Evolutionary conservation across 2,329 filamentous ascomycete genomes (phyloP).

Genomic region (Neonectria sp.): DNA sequence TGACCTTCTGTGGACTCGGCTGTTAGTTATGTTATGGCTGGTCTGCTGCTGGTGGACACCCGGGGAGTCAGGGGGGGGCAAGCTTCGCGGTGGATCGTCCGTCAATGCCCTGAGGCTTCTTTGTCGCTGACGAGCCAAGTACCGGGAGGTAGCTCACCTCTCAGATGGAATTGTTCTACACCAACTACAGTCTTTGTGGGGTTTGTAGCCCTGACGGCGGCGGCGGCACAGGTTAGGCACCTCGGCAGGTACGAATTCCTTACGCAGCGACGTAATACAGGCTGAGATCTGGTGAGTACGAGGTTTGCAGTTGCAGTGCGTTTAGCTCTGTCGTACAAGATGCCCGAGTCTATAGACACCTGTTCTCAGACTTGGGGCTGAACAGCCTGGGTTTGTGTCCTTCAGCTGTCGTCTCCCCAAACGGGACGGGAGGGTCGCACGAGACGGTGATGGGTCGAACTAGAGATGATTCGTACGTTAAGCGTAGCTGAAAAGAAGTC

Average conservation of each 20-base stretch:
- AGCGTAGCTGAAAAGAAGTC: slow-evolving; percentile 11
- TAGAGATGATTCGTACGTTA: background rate
- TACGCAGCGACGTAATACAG: slow-evolving; percentile 11
- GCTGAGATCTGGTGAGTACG: slow-evolving; percentile 6
- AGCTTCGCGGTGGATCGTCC: slow-evolving; percentile 26
- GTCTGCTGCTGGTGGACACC: slow-evolving; percentile 7
- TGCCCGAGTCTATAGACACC: slow-evolving; percentile 14
- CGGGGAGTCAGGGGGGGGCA: background rate
- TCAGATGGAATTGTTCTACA: slow-evolving; percentile 2
- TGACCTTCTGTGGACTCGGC: slow-evolving; percentile 16
- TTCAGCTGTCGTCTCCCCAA: slow-evolving; percentile 9
- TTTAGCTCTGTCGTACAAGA: slow-evolving; percentile 8
- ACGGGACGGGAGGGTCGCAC: slow-evolving; percentile 8
- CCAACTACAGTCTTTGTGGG: slow-evolving; percentile 4
- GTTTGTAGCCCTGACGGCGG: slow-evolving; percentile 7
- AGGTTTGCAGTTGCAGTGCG: background rate
- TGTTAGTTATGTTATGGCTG: background rate
- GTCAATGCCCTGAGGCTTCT: slow-evolving; percentile 11
- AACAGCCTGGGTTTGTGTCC: slow-evolving; percentile 4
- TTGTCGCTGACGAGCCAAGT: slow-evolving; percentile 3
- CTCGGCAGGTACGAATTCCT: slow-evolving; percentile 8
- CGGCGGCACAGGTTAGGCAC: slow-evolving; percentile 4
- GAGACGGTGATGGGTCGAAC: slow-evolving; percentile 2
- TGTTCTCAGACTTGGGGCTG: slow-evolving; percentile 6
- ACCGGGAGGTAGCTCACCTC: slow-evolving; percentile 1